Percentiles rank a stretch among this genome's conserved stretches.
These are phyloP conservation scores for Taiwanofungus camphoratus DNA, from an alignment of 1,284 basidiomycete genomes.

Conservation along the genomic window DNA sequence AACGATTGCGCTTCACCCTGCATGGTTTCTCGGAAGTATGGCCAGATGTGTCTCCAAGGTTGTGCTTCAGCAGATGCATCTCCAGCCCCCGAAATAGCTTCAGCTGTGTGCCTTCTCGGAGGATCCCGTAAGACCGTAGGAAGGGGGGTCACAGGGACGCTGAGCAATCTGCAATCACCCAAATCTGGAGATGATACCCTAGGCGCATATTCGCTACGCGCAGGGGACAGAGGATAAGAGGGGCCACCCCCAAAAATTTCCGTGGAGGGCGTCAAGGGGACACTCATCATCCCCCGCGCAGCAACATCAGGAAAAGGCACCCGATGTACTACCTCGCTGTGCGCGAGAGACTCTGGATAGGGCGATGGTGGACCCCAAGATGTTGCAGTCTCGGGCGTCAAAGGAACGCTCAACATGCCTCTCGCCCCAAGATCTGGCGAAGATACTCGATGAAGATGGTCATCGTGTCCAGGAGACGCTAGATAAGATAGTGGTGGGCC, in stretches of 20 bases:
- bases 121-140: slow-evolving; percentile 9
- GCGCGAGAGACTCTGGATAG: slow-evolving; percentile 32
- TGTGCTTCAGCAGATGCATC: neutral
- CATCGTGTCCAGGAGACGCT: slow-evolving; percentile 29
- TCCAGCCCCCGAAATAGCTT: neutral
- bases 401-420: slow-evolving; percentile 31
- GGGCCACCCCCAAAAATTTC: slow-evolving; percentile 44
- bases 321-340: slow-evolving; percentile 22
- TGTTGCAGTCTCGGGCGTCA: slow-evolving; percentile 36
- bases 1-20: neutral
- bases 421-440: slow-evolving; percentile 41
- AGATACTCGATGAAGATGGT: slow-evolving; percentile 18
- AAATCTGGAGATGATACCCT: slow-evolving; percentile 19
- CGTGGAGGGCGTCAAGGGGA: slow-evolving; percentile 33
- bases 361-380: slow-evolving; percentile 43
- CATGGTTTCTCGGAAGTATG: neutral
- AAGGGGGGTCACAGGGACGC: slow-evolving; percentile 12
- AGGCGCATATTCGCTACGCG: slow-evolving; percentile 23
- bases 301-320: slow-evolving; percentile 37
- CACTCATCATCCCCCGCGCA: slow-evolving; percentile 30
- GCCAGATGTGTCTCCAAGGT: slow-evolving; percentile 3
- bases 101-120: too few species aligned
- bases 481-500: slow-evolving; percentile 41
- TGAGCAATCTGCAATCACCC: slow-evolving; percentile 13
- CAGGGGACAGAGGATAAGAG: slow-evolving; percentile 35